phyloP scores from a whole-genome alignment of 2,329 filamentous ascomycete species.

The Rutstroemia sp. region DNA sequence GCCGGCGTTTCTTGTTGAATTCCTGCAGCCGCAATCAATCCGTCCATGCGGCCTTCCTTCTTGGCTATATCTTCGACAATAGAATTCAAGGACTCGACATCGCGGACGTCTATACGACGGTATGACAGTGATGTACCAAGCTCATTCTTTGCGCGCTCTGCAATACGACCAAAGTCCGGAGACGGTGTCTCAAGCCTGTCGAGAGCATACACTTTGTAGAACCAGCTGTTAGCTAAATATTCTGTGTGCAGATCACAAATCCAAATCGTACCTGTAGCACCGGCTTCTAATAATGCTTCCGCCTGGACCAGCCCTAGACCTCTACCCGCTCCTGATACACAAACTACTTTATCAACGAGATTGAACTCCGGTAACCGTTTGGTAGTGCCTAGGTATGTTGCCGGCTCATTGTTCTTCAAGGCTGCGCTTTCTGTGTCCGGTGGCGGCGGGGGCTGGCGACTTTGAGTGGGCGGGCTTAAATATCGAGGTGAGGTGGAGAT shows the following conservation, averaged over 20 bases:
- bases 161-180: slow-evolving; percentile 53
- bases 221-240: not conserved
- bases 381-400: slow-evolving; percentile 19
- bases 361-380: slow-evolving; percentile 50
- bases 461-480: not conserved
- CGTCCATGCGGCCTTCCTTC: slow-evolving; percentile 66
- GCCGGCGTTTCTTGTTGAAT: slow-evolving; percentile 81
- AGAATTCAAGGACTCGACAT: slow-evolving; percentile 58
- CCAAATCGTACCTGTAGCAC: slow-evolving; percentile 48
- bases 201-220: slow-evolving; percentile 22
- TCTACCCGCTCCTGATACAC: slow-evolving; percentile 64
- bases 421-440: slow-evolving; percentile 14
- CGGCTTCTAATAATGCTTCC: slow-evolving; percentile 67
- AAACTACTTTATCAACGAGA: slow-evolving; percentile 57
- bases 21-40: slow-evolving; percentile 61
- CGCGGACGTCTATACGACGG: slow-evolving; percentile 72
- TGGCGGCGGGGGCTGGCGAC: slow-evolving; percentile 9
- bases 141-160: slow-evolving; percentile 32
- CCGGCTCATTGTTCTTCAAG: slow-evolving; percentile 5
- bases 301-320: slow-evolving; percentile 69
- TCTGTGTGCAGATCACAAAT: not conserved
- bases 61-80: slow-evolving; percentile 63
- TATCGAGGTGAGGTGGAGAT: slow-evolving; percentile 8
- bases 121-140: slow-evolving; percentile 59
- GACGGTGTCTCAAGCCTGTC: slow-evolving; percentile 35